A percentile compares a stretch with the other conserved stretches of the same genome.
Evolutionary conservation across 768 basidiomycete species (phyloP).

Genomic region (Clitopilus hobsonii): DNA sequence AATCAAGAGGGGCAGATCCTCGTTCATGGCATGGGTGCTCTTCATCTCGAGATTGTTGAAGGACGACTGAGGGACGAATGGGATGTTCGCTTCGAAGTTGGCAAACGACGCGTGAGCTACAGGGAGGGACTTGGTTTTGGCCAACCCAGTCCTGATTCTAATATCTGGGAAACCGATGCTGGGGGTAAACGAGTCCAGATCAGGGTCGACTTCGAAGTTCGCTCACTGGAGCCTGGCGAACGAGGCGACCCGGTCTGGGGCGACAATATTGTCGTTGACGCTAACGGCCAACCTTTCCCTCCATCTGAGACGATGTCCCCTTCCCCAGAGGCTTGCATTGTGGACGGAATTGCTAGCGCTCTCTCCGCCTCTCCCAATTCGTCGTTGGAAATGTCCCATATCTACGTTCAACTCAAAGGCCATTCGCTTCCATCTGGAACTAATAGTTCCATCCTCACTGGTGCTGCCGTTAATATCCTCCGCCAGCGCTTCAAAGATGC

Average conservation of each 20-base stretch:
- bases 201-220: slow-evolving; percentile 49
- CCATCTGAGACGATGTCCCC: slow-evolving; percentile 45
- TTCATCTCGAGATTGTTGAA: slow-evolving; percentile 88
- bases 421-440: slow-evolving; percentile 37
- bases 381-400: slow-evolving; percentile 60
- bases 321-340: slow-evolving; percentile 49
- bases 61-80: slow-evolving; percentile 78
- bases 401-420: slow-evolving; percentile 50
- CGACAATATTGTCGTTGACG: slow-evolving; percentile 67
- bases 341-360: slow-evolving; percentile 64
- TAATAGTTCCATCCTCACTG: slow-evolving; percentile 52
- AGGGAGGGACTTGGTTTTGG: slow-evolving; percentile 52
- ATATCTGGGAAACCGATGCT: slow-evolving; percentile 60
- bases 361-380: slow-evolving; percentile 80
- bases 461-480: slow-evolving; percentile 60
- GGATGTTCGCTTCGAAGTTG: slow-evolving; percentile 73
- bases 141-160: slow-evolving; percentile 23
- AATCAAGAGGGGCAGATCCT: slow-evolving; percentile 79
- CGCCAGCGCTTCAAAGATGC: slow-evolving; percentile 57
- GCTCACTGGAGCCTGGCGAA: slow-evolving; percentile 50
- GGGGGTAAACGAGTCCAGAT: slow-evolving; percentile 52
- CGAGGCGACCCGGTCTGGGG: slow-evolving; percentile 68
- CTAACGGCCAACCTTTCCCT: slow-evolving; percentile 41
- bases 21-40: slow-evolving; percentile 77
- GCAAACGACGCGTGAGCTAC: slow-evolving; percentile 74